Evolutionary conservation across 2,329 filamentous ascomycete species (phyloP), one percentile per base, ranked within the genome.

Genomic region (Beauveria rudraprayagi): DNA sequence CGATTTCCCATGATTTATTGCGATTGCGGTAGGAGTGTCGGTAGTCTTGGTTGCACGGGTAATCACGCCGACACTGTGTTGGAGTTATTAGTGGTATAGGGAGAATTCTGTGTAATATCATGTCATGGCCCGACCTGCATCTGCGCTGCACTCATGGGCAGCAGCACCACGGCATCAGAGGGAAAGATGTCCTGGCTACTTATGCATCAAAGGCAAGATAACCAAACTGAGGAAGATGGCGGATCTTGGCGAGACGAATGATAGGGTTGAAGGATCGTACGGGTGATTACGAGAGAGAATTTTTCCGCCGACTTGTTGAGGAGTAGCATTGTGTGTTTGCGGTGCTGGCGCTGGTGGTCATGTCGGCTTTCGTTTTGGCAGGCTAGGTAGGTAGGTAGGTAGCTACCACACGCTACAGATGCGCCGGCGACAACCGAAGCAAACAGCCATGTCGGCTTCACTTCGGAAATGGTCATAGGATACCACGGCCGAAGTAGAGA

Each of bases 361-460:
- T 37, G 34, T 37, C 34, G 34, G 34, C 34, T 37, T 14, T 37
- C 10, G 34, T 37, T 52, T 60, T 53, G 56, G 48, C 47, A 53
- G 56, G 22, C 41, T 34, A 28, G 26, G 26, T 28, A 28, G 26
- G 28, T 30, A 26, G 5, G 24, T 26, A 26, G 24, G 19, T 47
- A 47, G 10, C 2, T 28, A 48, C 46, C 16, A 16, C 22, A 17
- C 16, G 26, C n/a, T 19, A 19, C 17, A 46, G 37, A n/a, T 47
- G 28, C 47, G 40, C 56, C 56, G 56, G 56, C 40, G 40, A 28
- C 56, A 60, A 22, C 56, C 56, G 56, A 60, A 34, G 47, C 34
- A 58, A 43, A 51, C 56, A 41, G 34, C 56, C 46, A 26, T 40
- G 22, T 50, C 44, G 55, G 55, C 7, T 57, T 57, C 46, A 58